Evolutionary conservation across 805 yeast genomes (phyloP).

Genomic region (Yarrowia osloensis): DNA sequence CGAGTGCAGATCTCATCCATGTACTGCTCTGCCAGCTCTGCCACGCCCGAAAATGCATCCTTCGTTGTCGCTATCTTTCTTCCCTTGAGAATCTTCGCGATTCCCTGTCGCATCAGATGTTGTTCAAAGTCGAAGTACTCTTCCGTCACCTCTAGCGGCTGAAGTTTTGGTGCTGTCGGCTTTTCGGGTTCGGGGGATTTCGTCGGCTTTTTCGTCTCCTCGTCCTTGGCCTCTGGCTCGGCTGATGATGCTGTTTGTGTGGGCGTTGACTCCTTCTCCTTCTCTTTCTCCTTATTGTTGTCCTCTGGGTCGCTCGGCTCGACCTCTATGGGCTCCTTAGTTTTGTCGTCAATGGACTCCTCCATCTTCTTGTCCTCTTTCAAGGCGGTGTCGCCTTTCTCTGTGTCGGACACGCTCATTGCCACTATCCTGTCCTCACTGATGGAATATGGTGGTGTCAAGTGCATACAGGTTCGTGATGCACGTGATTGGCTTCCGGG

Average conservation of each 20-base stretch:
- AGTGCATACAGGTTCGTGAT: slow-evolving; percentile 5
- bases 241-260: not conserved
- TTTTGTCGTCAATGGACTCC: not conserved
- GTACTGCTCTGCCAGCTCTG: slow-evolving; percentile 42
- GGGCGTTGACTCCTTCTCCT: not conserved
- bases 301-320: not conserved
- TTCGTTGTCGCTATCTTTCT: slow-evolving; percentile 33
- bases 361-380: slow-evolving; percentile 24
- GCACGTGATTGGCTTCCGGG: slow-evolving; percentile 27
- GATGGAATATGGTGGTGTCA: not conserved
- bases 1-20: slow-evolving; percentile 38
- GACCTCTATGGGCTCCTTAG: not conserved
- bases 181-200: not conserved
- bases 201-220: slow-evolving; percentile 1
- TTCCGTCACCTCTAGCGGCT: slow-evolving; percentile 8
- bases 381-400: not conserved
- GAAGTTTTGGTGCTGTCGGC: not conserved
- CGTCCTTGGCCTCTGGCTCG: not conserved
- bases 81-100: slow-evolving; percentile 38
- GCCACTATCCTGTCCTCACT: slow-evolving; percentile 17
- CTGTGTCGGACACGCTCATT: slow-evolving; percentile 28
- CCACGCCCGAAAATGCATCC: slow-evolving; percentile 40
- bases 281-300: not conserved
- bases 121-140: slow-evolving; percentile 25
- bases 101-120: slow-evolving; percentile 34